These are phyloP conservation scores for Syzygium aqueum DNA, from an alignment of 345 rosid species.

Conservation along the genomic window DNA sequence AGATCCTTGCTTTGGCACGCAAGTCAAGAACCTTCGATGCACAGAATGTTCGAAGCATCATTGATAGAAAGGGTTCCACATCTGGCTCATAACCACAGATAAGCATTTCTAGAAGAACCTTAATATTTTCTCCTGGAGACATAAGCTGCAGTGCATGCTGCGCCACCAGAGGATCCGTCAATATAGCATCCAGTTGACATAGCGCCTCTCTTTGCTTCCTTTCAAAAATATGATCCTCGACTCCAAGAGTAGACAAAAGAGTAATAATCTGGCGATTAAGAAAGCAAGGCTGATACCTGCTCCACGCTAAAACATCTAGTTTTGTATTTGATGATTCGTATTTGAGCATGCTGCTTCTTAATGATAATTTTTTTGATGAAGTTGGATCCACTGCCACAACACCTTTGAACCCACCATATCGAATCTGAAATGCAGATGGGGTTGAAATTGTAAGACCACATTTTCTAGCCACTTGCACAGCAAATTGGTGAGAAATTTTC, in stretches of 20 bases:
- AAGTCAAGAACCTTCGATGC: conserved; percentile 13
- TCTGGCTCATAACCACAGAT: conserved; percentile 5
- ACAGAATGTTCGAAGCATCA: conserved; percentile 8
- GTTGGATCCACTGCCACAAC: conserved; percentile 63
- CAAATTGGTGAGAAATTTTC: conserved; percentile 47
- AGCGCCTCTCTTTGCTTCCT: conserved; percentile 9
- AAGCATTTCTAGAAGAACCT: conserved; percentile 6
- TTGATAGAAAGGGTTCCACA: conserved; percentile 12
- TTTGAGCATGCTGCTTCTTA: conserved; percentile 29
- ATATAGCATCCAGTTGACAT: conserved; percentile 3
- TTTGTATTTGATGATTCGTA: conserved; percentile 17
- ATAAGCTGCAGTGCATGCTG: conserved; percentile 8
- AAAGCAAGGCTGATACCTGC: conserved; percentile 40
- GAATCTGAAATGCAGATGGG: conserved; percentile 37
- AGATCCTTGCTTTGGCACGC: conserved; percentile 7
- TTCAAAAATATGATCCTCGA: conserved; percentile 8
- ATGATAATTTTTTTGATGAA: conserved; percentile 31
- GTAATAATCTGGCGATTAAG: conserved; percentile 54
- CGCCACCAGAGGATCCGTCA: conserved; percentile 5
- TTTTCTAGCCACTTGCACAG: conserved; percentile 31
- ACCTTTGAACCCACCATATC: conserved; percentile 51
- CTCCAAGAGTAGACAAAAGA: conserved; percentile 49
- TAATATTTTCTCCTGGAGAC: conserved; percentile 5
- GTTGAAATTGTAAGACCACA: conserved; percentile 8
- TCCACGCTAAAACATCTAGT: conserved; percentile 43